Base-by-base conservation (phyloP, 2,329 filamentous ascomycete species). In the Truncatella angustata region DNA sequence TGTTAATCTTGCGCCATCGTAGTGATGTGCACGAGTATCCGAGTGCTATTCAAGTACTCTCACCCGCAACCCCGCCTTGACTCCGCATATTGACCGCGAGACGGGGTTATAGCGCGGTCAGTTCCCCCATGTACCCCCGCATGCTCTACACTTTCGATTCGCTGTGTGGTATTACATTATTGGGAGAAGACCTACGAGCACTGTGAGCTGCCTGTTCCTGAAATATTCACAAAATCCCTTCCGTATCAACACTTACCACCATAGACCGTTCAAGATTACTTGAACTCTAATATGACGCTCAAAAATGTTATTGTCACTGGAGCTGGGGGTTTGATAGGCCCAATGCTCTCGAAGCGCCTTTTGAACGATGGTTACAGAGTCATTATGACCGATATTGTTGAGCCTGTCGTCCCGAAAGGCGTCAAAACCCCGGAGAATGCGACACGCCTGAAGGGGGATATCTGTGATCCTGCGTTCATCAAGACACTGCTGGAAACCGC, bases 321-420 rank as follows among this genome's bases (percentile, higher is more conserved):
- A 42, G 66, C 65, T 37, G 65, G 63, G 35, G 66, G 66, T 5
- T 64, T 69, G 53, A 59, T 69, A 54, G 66, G 66, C 32, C 66
- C 66, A 10, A 62, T 71, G 21, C 66, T 76, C 44, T 71, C 72
- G 18, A 52, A 60, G 32, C 69, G 69, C 16, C 72, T 76, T 6
- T 67, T 76, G n/a, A 59, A 70, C 51, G 64, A 69, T 49, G 56
- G 60, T 2, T 73, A 75, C 63, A 63, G 63, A 28, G 62, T 75
- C 2, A 52, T 74, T 23, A 63, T 76, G 10, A 82, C 81, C 12
- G 84, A 87, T 63, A 72, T 86, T 32, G 69, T 78, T 39, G 69
- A 76, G 48, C 80, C 79, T 16, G 70, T 73, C 0, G 66, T 83
- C 2, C 79, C 81, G 6, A 58, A 69, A 2, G 74, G 75, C 21